These are phyloP conservation scores for Claviceps cyperi DNA, from an alignment of 2,329 filamentous ascomycete species.

Conservation along the genomic window DNA sequence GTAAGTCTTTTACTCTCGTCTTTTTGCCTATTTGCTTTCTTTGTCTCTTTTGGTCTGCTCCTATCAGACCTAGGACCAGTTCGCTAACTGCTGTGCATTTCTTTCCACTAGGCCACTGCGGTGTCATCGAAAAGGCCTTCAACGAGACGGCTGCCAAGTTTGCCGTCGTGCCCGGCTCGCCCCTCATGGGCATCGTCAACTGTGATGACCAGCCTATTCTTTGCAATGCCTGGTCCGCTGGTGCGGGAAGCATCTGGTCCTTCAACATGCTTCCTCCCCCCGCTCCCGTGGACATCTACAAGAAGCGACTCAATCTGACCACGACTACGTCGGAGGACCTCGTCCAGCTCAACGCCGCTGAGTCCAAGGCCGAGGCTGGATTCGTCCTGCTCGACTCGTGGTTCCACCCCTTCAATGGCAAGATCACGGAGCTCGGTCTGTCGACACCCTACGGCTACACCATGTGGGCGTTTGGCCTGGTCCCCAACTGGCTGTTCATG, in stretches of 20 bases:
- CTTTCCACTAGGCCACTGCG: slow-evolving; percentile 44
- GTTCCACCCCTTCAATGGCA: slow-evolving; percentile 66
- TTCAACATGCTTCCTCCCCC: slow-evolving; percentile 52
- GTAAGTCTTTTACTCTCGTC: slow-evolving; percentile 23
- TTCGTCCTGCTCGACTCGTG: slow-evolving; percentile 41
- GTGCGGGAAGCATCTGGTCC: slow-evolving; percentile 50
- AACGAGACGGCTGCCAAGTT: slow-evolving; percentile 52
- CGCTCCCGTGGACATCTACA: slow-evolving; percentile 48
- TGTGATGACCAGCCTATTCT: slow-evolving; percentile 62
- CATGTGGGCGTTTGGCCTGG: slow-evolving; percentile 49
- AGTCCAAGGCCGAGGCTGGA: slow-evolving; percentile 35
- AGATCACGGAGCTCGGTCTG: slow-evolving; percentile 46
- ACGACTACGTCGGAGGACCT: slow-evolving; percentile 51
- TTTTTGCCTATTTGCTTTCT: slow-evolving; percentile 8
- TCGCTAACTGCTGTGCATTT: background rate
- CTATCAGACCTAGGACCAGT: background rate
- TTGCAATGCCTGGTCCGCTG: slow-evolving; percentile 59
- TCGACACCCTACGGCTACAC: slow-evolving; percentile 51
- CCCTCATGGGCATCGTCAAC: slow-evolving; percentile 55
- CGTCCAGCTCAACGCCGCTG: slow-evolving; percentile 40
- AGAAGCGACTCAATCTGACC: slow-evolving; percentile 54
- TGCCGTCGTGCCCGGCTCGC: slow-evolving; percentile 43
- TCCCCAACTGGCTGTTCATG: slow-evolving; percentile 70
- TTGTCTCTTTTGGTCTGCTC: background rate
- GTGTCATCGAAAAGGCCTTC: slow-evolving; percentile 47